These are phyloP conservation scores for Trichophyton benhamiae DNA, from an alignment of 2,329 filamentous ascomycete genomes.

Conservation along the genomic window DNA sequence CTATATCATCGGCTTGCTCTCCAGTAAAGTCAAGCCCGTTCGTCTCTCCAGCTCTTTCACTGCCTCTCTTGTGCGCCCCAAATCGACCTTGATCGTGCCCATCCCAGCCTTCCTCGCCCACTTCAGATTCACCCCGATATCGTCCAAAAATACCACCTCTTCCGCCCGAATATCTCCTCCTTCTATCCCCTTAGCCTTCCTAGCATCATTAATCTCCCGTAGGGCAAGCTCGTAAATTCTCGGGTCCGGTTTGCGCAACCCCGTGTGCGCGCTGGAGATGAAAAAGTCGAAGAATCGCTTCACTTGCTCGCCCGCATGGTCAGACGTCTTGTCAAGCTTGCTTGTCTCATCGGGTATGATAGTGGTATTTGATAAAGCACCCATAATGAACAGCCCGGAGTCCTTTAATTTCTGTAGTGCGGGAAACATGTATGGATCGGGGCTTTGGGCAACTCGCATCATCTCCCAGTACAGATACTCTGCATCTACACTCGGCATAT, in stretches of 20 bases:
- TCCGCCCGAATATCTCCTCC: conserved; percentile 42
- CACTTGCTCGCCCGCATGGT: conserved; percentile 42
- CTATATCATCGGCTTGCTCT: conserved; percentile 28
- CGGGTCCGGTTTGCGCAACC: conserved; percentile 75
- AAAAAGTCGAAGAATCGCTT: conserved; percentile 70
- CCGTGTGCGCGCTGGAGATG: conserved; percentile 72
- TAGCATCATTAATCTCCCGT: conserved; percentile 50
- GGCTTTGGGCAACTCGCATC: conserved; percentile 59
- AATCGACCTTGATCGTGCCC: conserved; percentile 67
- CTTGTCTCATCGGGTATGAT: conserved; percentile 57
- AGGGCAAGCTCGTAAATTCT: conserved; percentile 68
- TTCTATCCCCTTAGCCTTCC: conserved; percentile 42
- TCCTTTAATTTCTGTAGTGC: conserved; percentile 58
- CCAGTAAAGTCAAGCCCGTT: conserved; percentile 49
- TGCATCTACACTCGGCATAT: conserved; percentile 61
- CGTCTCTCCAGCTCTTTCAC: conserved; percentile 67
- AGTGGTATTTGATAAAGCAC: conserved; percentile 79
- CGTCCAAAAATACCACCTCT: conserved; percentile 79
- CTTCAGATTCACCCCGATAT: conserved; percentile 89
- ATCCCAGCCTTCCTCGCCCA: conserved; percentile 63
- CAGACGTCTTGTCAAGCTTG: conserved; percentile 21
- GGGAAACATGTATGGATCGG: conserved; percentile 81
- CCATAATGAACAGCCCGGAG: conserved; percentile 57
- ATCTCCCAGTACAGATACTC: conserved; percentile 78
- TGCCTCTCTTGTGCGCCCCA: conserved; percentile 67